Evolutionary conservation across 495 filamentous ascomycete genomes (phyloP), one percentile per base, ranked within the genome.

Genomic region (Penicillium fimorum): DNA sequence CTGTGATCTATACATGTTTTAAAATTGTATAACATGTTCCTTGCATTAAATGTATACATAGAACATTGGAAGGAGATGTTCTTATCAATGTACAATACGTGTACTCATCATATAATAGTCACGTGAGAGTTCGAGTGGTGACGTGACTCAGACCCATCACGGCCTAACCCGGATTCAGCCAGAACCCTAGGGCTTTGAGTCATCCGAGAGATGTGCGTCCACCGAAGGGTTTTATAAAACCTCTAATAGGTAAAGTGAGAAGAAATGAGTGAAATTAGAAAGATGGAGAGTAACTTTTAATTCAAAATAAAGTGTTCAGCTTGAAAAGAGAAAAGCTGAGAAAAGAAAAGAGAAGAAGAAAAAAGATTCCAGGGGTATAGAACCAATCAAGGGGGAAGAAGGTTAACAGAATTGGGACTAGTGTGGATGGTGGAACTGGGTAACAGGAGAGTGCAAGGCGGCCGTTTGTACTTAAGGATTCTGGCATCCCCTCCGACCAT

Each of bases 391-490:
- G 63, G 58, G 66, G 65, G 57, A 69, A 38, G 35, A 63, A 68
- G 59, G 70, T 66, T 65, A 64, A 59, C 2, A 60, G 66, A 60
- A 71, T 68, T 49, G 53, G 67, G 70, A 58, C 60, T 69, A 76
- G 63, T 57, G 69, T 59, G 50, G 62, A 58, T 51, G 67, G 75
- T 77, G 73, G 74, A 75, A 72, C 70, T 75, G 63, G 62, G 64
- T 66, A 66, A 64, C 65, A 68, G 57, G 57, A 59, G 63, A 68
- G 72, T 62, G 68, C 70, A 68, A 74, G 64, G 63, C 66, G 70
- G 62, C 61, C 69, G 66, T 70, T 72, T 68, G 74, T 79, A 79
- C 75, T 79, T 79, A 79, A 79, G 76, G 67, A 75, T 75, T 76
- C 72, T 73, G 68, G 67, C 71, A 69, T 71, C 74, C 74, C 70